phyloP scores from a whole-genome alignment of 192 early-diverging fungal species.

The Neocallimastix lanati region DNA sequence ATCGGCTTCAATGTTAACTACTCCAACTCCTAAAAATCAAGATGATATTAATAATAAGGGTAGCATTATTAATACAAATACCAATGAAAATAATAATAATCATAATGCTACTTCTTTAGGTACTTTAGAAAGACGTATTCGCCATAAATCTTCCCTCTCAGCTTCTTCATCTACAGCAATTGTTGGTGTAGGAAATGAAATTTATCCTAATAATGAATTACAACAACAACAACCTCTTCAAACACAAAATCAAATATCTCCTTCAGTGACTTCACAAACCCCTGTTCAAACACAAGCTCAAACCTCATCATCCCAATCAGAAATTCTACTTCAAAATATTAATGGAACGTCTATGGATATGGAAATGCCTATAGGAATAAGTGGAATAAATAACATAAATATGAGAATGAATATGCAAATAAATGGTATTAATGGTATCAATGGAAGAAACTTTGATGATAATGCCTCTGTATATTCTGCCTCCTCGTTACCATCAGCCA shows the following conservation, averaged over 20 bases:
- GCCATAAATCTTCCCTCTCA: neutral
- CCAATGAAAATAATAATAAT: neutral
- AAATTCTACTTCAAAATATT: too few relatives aligned
- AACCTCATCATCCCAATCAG: neutral
- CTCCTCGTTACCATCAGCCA: neutral
- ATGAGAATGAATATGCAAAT: too few relatives aligned
- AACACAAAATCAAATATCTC: neutral
- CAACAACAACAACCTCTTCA: neutral
- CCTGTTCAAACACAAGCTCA: neutral
- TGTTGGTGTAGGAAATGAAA: neutral
- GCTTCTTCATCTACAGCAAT: neutral
- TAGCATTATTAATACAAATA: too few relatives aligned
- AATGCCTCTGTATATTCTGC: neutral
- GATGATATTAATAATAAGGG: neutral
- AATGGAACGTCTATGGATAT: too few relatives aligned
- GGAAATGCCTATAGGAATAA: too few relatives aligned
- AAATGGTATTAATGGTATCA: neutral
- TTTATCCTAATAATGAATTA: neutral
- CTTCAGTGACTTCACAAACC: too few relatives aligned
- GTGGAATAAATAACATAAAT: too few relatives aligned
- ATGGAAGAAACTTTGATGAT: neutral
- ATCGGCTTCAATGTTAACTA: neutral
- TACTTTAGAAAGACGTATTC: neutral
- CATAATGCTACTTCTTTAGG: neutral
- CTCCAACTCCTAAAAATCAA: neutral